Conservation (phyloP, 805 yeast species). For the Lipomyces sp. region DNA sequence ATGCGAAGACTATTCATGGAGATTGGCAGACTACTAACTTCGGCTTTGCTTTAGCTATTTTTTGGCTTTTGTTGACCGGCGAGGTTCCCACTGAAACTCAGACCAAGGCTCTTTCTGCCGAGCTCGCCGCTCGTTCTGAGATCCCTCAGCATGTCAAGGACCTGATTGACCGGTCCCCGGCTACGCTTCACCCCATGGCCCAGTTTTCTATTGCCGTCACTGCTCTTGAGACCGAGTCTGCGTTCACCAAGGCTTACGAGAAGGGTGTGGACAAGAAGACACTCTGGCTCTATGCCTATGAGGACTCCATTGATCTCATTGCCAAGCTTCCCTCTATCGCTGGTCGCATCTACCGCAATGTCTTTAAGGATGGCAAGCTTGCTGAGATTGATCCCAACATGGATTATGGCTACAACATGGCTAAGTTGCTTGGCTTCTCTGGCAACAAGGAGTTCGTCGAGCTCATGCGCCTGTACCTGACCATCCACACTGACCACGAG, state of each 20-base stretch:
- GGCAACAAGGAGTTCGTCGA: constrained; percentile 67
- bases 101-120: constrained; percentile 67
- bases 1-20: no score
- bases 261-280: constrained; percentile 75
- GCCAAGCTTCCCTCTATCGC: constrained; percentile 82
- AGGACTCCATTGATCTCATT: constrained; percentile 73
- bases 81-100: constrained; percentile 74
- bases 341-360: constrained; percentile 78
- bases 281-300: constrained; percentile 80
- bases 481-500: constrained; percentile 85
- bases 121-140: constrained; percentile 72
- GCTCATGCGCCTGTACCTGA: constrained; percentile 73
- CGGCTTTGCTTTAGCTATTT: constrained; percentile 45
- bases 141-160: constrained; percentile 76
- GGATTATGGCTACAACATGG: constrained; percentile 68
- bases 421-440: constrained; percentile 60
- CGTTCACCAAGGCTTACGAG: constrained; percentile 81
- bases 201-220: constrained; percentile 80
- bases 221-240: constrained; percentile 78
- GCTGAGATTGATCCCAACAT: constrained; percentile 40
- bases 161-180: constrained; percentile 69
- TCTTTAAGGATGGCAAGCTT: constrained; percentile 75
- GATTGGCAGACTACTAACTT: not conserved
- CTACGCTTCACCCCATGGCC: constrained; percentile 82
- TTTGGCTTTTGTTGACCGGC: constrained; percentile 81